Percentiles rank a stretch among this genome's conserved stretches.
Conservation (phyloP, 768 basidiomycete species). For the Tephrocybe rancida region DNA sequence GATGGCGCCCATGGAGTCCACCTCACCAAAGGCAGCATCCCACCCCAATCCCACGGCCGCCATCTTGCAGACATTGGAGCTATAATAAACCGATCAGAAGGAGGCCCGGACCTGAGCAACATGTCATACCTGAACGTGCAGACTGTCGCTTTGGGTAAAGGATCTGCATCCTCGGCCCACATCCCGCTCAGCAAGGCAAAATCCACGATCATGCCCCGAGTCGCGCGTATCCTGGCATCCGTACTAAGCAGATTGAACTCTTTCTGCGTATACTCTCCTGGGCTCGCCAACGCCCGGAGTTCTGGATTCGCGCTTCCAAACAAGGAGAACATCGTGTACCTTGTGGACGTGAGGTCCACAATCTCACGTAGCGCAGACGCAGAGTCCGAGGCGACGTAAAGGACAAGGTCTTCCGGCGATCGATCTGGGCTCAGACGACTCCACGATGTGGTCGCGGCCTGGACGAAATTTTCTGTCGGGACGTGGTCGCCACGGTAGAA, state of each 20-base stretch:
- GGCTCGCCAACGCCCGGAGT: conserved; percentile 51
- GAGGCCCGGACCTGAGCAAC: neutral
- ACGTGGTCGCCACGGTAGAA: conserved; percentile 48
- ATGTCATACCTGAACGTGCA: conserved; percentile 58
- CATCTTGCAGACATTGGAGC: conserved; percentile 63
- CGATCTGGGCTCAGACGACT: conserved; percentile 28
- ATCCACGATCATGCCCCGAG: conserved; percentile 68
- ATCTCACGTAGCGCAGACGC: conserved; percentile 46
- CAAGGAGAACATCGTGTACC: conserved; percentile 46
- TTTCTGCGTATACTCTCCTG: conserved; percentile 54
- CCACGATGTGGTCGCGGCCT: conserved; percentile 46
- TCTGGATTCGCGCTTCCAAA: conserved; percentile 39
- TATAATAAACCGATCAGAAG: conserved; percentile 24
- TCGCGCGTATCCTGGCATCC: conserved; percentile 47
- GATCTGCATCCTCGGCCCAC: conserved; percentile 50
- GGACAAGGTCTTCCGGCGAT: conserved; percentile 31
- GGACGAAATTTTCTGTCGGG: conserved; percentile 49
- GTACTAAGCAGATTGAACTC: conserved; percentile 45
- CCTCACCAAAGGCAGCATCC: conserved; percentile 60
- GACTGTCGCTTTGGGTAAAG: conserved; percentile 51
- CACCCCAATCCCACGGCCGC: conserved; percentile 66
- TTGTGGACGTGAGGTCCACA: conserved; percentile 35
- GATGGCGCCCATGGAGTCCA: conserved; percentile 46
- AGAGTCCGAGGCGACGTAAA: conserved; percentile 68
- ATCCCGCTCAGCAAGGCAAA: conserved; percentile 66